Percentiles rank a stretch among this genome's conserved stretches.
Conservation (phyloP, 768 basidiomycete species). For the Naganishia onofrii region DNA sequence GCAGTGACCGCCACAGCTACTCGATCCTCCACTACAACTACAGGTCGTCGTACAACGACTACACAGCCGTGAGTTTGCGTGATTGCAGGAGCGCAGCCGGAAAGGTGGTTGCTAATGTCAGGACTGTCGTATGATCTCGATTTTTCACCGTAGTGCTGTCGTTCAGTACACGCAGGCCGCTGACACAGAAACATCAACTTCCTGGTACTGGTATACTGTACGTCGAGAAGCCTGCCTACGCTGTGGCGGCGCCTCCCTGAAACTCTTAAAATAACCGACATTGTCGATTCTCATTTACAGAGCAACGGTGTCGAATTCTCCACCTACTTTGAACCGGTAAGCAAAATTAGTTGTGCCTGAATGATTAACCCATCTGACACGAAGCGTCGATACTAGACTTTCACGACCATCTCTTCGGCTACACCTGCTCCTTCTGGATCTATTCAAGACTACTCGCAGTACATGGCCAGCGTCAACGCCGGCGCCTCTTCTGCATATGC, state of each 20-base stretch:
- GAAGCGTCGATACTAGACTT: neutral
- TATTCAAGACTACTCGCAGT: slow-evolving; percentile 22
- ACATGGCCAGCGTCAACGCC: slow-evolving; percentile 18
- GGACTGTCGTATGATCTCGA: neutral
- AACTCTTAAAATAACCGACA: neutral
- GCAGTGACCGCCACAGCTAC: neutral
- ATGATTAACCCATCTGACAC: neutral
- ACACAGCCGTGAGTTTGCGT: neutral
- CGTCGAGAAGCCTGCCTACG: neutral
- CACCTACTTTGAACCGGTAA: slow-evolving; percentile 6
- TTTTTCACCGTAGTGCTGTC: slow-evolving; percentile 2
- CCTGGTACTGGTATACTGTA: slow-evolving; percentile 25
- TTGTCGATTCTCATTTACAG: neutral
- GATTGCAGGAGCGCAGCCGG: neutral
- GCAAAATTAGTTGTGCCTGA: neutral
- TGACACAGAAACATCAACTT: slow-evolving; percentile 5
- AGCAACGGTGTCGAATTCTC: slow-evolving; percentile 23
- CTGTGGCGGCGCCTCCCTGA: no score
- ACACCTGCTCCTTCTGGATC: slow-evolving; percentile 23
- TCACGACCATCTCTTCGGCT: slow-evolving; percentile 20
- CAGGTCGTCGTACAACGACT: slow-evolving; percentile 2
- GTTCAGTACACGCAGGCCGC: slow-evolving; percentile 1
- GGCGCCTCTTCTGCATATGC: slow-evolving; percentile 3
- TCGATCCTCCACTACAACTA: neutral
- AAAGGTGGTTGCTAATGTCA: neutral